Base-by-base conservation (phyloP, 345 rosid species). In the Erucastrum elatum region DNA sequence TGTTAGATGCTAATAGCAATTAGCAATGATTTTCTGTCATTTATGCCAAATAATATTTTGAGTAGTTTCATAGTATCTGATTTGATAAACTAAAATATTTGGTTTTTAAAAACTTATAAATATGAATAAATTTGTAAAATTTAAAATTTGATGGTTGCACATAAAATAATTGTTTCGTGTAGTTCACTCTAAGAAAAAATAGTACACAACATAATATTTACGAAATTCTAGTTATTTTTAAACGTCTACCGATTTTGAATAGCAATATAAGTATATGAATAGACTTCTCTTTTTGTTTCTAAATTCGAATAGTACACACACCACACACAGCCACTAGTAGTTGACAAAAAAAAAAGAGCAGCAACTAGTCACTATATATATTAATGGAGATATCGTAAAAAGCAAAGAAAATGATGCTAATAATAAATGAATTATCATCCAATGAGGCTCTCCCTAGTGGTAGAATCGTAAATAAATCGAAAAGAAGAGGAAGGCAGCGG, bases 401-500 rank as follows among this genome's bases (percentile, higher is more conserved):
- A 33, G 62, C 15, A 10, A 16, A 33, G 11, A 11, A 15, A 37
- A 41, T 4, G 6, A 58, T 17, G 27, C 10, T 3, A 29, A 56
- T 21, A 51, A 51, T 51, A 51, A 51, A 5, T 51, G 56, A 51
- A 51, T n/a, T n/a, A 51, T 16, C 16, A 68, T 37, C 70, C 66
- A 77, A 66, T 71, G 35, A 78, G 60, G 44, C 67, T 65, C 37
- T n/a, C 13, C 16, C 7, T 35, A 67, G 53, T 55, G 69, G 70
- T 26, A 67, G 29, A 46, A 41, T 4, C 6, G 76, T 78, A 72
- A 66, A 35, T 51, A 51, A 72, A 26, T 66, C 0, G 44, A 71
- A 72, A 73, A 44, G 34, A 74, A 72, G 64, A 72, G 55, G 55
- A 67, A 73, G 77, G 77, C 74, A 73, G 82, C 82, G 82, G 74